Evolutionary conservation across 1,284 basidiomycete genomes (phyloP).

Genomic region (Athelia psychrophila): DNA sequence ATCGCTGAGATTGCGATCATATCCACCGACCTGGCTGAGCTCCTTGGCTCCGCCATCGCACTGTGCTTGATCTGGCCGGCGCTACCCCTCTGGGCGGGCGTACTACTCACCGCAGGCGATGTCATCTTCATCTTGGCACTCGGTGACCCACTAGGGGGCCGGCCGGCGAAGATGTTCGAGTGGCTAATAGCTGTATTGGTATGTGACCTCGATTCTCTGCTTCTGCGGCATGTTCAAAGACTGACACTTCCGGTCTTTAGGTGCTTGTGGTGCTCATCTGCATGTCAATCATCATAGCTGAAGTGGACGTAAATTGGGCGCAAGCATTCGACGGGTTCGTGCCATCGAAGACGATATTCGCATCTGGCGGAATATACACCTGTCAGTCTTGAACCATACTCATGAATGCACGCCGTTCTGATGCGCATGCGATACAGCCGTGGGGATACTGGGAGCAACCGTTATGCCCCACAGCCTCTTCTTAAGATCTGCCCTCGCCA

Average conservation of each 20-base stretch:
- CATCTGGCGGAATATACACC: slow-evolving; percentile 68
- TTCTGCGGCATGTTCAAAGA: neutral
- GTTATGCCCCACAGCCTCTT: slow-evolving; percentile 80
- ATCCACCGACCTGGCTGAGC: slow-evolving; percentile 73
- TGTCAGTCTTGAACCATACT: slow-evolving; percentile 32
- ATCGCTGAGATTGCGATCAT: slow-evolving; percentile 82
- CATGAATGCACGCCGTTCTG: neutral
- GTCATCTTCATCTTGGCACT: slow-evolving; percentile 76
- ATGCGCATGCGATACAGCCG: slow-evolving; percentile 36
- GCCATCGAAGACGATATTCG: slow-evolving; percentile 68
- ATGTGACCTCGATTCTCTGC: too few species aligned
- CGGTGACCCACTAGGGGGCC: slow-evolving; percentile 55
- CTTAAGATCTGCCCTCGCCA: slow-evolving; percentile 71
- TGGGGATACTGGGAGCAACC: slow-evolving; percentile 66
- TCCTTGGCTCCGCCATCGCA: slow-evolving; percentile 66
- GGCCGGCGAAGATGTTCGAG: slow-evolving; percentile 74
- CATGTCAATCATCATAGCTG: slow-evolving; percentile 79
- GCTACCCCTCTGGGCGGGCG: slow-evolving; percentile 78
- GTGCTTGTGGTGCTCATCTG: slow-evolving; percentile 80
- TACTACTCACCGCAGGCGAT: slow-evolving; percentile 82
- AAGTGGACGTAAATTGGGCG: slow-evolving; percentile 75
- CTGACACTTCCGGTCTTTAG: too few species aligned
- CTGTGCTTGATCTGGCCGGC: slow-evolving; percentile 80
- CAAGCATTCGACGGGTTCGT: slow-evolving; percentile 84
- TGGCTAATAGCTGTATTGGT: slow-evolving; percentile 77